Percentiles rank a stretch among this genome's conserved stretches.
These are phyloP conservation scores for Eragrostis curvula DNA, from an alignment of 176 grass and related monocot genomes.

Conservation along the genomic window DNA sequence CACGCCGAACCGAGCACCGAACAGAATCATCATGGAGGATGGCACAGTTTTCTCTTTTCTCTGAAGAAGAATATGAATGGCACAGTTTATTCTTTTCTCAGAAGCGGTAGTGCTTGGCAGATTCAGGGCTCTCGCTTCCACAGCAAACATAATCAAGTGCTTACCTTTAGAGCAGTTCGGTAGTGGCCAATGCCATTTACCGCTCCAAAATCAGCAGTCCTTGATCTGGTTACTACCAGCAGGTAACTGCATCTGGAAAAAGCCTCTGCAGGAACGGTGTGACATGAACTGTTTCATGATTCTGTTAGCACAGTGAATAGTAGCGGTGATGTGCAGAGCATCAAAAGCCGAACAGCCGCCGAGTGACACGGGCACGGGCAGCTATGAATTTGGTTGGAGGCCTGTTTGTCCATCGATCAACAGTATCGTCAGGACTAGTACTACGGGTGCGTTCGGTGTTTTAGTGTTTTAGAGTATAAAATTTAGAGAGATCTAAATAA, in stretches of 20 bases:
- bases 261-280: background rate
- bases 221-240: too few relatives aligned
- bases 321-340: background rate
- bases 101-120: too few relatives aligned
- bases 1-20: background rate
- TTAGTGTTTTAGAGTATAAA: too few relatives aligned
- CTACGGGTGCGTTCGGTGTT: too few relatives aligned
- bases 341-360: background rate
- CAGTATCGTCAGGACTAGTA: too few relatives aligned
- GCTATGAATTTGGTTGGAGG: background rate
- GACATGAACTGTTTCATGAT: background rate
- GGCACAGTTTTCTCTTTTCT: background rate
- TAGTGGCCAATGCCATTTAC: background rate
- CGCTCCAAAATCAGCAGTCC: too few relatives aligned
- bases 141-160: background rate
- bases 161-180: background rate
- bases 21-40: background rate
- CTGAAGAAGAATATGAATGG: too few relatives aligned
- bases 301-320: background rate
- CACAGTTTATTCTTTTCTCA: too few relatives aligned
- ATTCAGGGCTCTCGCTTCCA: too few relatives aligned
- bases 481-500: too few relatives aligned
- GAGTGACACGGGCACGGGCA: background rate
- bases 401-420: background rate
- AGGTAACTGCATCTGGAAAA: too few relatives aligned